Percentiles rank a stretch among this genome's conserved stretches.
Conservation (phyloP, 768 basidiomycete genomes). For the Dioszegia aurantiaca region DNA sequence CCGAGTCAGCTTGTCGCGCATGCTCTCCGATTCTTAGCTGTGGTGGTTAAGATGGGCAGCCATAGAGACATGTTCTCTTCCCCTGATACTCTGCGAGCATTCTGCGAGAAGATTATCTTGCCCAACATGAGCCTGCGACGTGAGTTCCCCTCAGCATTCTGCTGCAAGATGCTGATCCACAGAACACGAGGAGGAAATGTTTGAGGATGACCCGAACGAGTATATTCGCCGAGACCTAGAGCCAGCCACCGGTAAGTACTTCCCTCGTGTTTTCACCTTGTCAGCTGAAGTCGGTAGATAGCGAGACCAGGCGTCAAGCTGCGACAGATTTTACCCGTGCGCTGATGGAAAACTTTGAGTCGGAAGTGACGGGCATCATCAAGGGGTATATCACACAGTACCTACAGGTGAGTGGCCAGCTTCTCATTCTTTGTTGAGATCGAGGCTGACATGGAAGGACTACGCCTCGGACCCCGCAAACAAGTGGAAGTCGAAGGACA, state of each 20-base stretch:
- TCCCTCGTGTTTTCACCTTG: background rate
- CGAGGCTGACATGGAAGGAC: slow-evolving; percentile 48
- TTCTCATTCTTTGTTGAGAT: background rate
- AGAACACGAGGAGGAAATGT: slow-evolving; percentile 89
- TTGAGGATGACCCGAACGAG: slow-evolving; percentile 95
- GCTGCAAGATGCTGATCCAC: background rate
- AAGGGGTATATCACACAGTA: slow-evolving; percentile 77
- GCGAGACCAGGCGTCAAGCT: slow-evolving; percentile 81
- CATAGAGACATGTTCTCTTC: slow-evolving; percentile 72
- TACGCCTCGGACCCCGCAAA: slow-evolving; percentile 59
- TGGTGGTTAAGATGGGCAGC: slow-evolving; percentile 81
- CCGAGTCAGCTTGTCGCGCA: slow-evolving; percentile 69
- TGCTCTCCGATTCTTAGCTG: slow-evolving; percentile 84
- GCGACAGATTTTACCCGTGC: slow-evolving; percentile 95
- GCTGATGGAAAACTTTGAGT: slow-evolving; percentile 72
- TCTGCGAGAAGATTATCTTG: slow-evolving; percentile 85
- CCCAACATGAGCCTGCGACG: slow-evolving; percentile 84
- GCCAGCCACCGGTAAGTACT: slow-evolving; percentile 58
- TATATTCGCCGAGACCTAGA: slow-evolving; percentile 85
- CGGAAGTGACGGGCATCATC: slow-evolving; percentile 81
- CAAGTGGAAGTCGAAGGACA: slow-evolving; percentile 91
- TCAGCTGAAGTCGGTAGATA: slow-evolving; percentile 56
- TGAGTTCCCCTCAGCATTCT: slow-evolving; percentile 30
- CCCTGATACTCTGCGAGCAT: slow-evolving; percentile 73
- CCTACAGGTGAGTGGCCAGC: slow-evolving; percentile 54